Evolutionary conservation across 257 asterid species (phyloP), one percentile per base, ranked within the genome.

Genomic region (Solanum medicagineum): DNA sequence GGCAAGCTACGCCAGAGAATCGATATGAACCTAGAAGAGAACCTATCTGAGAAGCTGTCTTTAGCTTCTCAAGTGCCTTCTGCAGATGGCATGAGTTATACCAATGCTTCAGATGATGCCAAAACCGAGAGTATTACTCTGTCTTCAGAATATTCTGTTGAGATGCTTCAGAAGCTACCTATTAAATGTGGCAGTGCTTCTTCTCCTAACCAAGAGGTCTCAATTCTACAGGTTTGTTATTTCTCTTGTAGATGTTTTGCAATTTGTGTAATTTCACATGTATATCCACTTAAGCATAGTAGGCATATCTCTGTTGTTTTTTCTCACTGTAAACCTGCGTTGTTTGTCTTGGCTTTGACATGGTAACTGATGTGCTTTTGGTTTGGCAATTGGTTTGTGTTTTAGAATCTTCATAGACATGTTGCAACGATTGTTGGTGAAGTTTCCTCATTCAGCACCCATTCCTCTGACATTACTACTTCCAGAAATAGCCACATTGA

Each of bases 211-310:
- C 89, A 87, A 85, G 90, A 83, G 79, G 74, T 54, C 59, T 75
- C 82, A 83, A 32, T 55, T 85, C 82, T 83, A 54, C 95, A 91
- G 98, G 98, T 94, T 87, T 63, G 91, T 86, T 51, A 19, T 36
- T 45, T 65, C 81, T 63, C 81, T 29, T 26, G 44, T 51, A 77
- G 47, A 51, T 77, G 65, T 77, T 77, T 77, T 53, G 12, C 26
- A 53, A 26, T 36, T 77, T 77, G 47, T 24, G 54, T 42, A 70
- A 42, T 42, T 70, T 42, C 56, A 44, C 81, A 11, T 7, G 6
- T 73, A 45, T 73, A 73, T n/a, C 29, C 47, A 26, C 16, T 77
- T 77, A 29, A 75, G 62, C 24, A 5, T 77, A 51, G 63, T 51
- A 5, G 8, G 60, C 62, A 51, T 77, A 26, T 15, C 63, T 51